These are phyloP conservation scores for Zygosaccharomyces pseudorouxii DNA, from an alignment of 805 yeast genomes.

Conservation along the genomic window DNA sequence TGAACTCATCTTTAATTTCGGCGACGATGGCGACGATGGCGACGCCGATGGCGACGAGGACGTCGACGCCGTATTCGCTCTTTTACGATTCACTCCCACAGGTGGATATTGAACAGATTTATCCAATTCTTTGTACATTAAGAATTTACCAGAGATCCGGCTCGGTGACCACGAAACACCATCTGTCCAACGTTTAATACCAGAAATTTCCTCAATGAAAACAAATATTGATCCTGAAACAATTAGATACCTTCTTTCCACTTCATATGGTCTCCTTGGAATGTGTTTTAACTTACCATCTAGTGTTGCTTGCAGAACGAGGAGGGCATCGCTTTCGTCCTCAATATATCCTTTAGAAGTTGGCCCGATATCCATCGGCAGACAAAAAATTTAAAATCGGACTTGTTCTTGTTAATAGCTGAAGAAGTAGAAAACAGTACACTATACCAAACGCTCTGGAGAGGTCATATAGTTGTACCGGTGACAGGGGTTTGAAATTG, in stretches of 20 bases:
- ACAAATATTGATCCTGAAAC: conserved; percentile 78
- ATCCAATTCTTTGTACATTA: conserved; percentile 66
- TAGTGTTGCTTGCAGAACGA: conserved; percentile 75
- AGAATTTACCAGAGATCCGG: conserved; percentile 76
- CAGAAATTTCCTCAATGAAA: conserved; percentile 74
- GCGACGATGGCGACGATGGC: conserved; percentile 5
- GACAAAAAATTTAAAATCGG: neutral
- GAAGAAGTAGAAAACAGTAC: too few relatives aligned
- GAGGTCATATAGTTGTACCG: neutral
- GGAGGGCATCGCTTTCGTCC: conserved; percentile 76
- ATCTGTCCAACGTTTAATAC: conserved; percentile 93
- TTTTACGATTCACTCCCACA: neutral
- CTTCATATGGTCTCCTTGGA: conserved; percentile 75
- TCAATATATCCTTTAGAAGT: conserved; percentile 74
- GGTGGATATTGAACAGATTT: conserved; percentile 8
- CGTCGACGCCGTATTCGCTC: neutral
- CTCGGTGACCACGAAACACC: conserved; percentile 95
- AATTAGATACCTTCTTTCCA: conserved; percentile 63
- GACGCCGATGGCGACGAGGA: neutral
- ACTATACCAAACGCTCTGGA: neutral
- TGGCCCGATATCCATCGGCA: conserved; percentile 41
- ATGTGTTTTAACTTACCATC: conserved; percentile 57
- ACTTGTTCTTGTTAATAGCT: too few relatives aligned
- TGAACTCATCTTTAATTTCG: conserved; percentile 5
- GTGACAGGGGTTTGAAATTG: neutral